These are phyloP conservation scores for Trichoderma brevicompactum DNA, from an alignment of 2,329 filamentous ascomycete species.

Conservation along the genomic window DNA sequence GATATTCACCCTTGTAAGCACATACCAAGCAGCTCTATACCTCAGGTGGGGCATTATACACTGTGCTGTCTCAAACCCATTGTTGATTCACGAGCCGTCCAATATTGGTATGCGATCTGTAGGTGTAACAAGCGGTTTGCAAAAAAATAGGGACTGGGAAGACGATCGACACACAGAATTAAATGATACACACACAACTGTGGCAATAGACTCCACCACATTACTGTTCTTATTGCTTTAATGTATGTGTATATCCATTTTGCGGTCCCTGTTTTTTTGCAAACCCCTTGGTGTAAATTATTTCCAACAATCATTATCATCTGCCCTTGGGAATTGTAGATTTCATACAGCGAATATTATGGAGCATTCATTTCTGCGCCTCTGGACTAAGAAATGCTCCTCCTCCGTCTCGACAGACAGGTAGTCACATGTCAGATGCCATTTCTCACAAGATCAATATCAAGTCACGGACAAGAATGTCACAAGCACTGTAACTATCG, in stretches of 20 bases:
- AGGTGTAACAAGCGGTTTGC: no score
- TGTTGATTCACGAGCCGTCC: conserved; percentile 3
- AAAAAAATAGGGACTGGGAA: no score
- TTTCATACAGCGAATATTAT: background rate
- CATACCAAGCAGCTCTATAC: no score
- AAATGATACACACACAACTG: no score
- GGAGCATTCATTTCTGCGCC: no score
- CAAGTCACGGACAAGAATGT: background rate
- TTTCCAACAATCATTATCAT: background rate
- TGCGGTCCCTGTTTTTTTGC: no score
- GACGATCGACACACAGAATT: no score
- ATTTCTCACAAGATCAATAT: background rate
- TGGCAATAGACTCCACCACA: no score
- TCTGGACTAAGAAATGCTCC: background rate
- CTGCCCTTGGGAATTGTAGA: background rate
- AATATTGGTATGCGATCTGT: conserved; percentile 3
- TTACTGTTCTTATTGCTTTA: no score
- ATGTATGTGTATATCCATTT: no score
- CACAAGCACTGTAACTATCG: background rate
- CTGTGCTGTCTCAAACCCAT: conserved; percentile 11
- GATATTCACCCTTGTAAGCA: background rate
- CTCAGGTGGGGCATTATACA: conserved; percentile 1
- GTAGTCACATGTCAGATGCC: conserved; percentile 13
- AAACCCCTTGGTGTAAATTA: no score
- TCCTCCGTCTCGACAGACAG: background rate